Evolutionary conservation across 768 basidiomycete genomes (phyloP).

Genomic region (Suillus bovinus): DNA sequence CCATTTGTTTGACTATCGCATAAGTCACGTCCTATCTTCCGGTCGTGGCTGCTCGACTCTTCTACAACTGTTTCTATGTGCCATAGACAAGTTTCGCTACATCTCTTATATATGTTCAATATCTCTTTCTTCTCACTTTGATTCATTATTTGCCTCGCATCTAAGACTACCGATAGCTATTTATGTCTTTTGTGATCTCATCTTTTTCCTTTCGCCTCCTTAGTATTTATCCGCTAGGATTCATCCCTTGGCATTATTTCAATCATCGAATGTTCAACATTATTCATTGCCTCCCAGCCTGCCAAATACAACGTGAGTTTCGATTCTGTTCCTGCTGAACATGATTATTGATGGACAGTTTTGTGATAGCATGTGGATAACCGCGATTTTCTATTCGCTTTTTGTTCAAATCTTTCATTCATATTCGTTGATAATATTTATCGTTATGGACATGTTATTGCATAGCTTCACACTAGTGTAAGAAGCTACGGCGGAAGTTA

Average conservation of each 20-base stretch:
- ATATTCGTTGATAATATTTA: not conserved
- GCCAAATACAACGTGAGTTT: not conserved
- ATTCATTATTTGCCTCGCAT: constrained; percentile 32
- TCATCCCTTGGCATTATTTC: not conserved
- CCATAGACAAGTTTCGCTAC: constrained; percentile 32
- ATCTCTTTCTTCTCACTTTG: constrained; percentile 8
- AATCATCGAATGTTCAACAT: constrained; percentile 8
- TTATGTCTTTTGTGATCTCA: constrained; percentile 29
- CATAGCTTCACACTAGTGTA: not conserved
- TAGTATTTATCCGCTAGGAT: constrained; percentile 6
- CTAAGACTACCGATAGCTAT: constrained; percentile 26
- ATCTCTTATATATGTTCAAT: constrained; percentile 17
- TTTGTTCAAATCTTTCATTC: not conserved
- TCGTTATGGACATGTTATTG: not conserved
- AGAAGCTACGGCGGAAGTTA: not conserved
- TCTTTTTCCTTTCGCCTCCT: not conserved
- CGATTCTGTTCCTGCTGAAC: not conserved
- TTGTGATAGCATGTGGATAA: not conserved
- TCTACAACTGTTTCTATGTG: constrained; percentile 27
- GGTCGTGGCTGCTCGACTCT: constrained; percentile 15
- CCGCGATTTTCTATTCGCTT: not conserved
- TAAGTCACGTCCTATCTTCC: constrained; percentile 14
- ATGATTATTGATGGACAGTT: not conserved
- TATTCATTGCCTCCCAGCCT: not conserved
- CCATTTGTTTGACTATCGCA: constrained; percentile 32